phyloP scores from a whole-genome alignment of 2,329 filamentous ascomycete species.

The Epichloe bromicola region DNA sequence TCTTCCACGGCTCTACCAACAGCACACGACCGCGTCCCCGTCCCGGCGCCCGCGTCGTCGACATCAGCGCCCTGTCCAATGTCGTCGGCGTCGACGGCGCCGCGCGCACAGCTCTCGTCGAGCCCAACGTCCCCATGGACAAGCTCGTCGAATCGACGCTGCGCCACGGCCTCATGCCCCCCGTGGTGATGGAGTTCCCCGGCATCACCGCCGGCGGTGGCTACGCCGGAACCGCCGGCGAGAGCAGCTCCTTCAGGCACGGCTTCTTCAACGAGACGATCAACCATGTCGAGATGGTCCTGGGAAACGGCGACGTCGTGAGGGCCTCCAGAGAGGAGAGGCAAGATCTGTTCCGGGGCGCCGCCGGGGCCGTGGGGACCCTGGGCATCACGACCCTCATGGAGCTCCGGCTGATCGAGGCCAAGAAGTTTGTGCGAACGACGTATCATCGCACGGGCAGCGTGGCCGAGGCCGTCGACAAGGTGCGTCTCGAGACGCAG shows the following conservation, averaged over 20 bases:
- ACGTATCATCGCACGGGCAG: constrained; percentile 44
- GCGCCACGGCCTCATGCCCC: constrained; percentile 54
- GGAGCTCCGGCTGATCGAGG: constrained; percentile 49
- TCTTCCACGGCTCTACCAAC: constrained; percentile 68
- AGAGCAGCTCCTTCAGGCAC: constrained; percentile 56
- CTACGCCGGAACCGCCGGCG: constrained; percentile 57
- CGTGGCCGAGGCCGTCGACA: constrained; percentile 32
- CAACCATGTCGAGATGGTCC: constrained; percentile 52
- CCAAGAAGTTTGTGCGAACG: constrained; percentile 47
- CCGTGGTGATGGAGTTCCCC: constrained; percentile 62
- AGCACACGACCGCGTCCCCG: constrained; percentile 44
- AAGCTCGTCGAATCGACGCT: constrained; percentile 52
- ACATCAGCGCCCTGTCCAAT: constrained; percentile 51
- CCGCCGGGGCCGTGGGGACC: constrained; percentile 54
- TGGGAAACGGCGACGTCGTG: constrained; percentile 52
- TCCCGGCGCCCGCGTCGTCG: constrained; percentile 28
- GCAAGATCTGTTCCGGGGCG: constrained; percentile 49
- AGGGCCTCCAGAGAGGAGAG: constrained; percentile 30
- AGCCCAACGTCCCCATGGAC: constrained; percentile 69
- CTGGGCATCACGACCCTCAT: constrained; percentile 55
- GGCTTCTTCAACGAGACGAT: constrained; percentile 60
- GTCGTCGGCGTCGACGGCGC: constrained; percentile 49
- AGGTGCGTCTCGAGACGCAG: constrained; percentile 34
- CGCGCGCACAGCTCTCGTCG: constrained; percentile 48
- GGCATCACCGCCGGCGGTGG: constrained; percentile 63